These are phyloP conservation scores for Talaromyces amestolkiae DNA, from an alignment of 2,329 filamentous ascomycete species.

Conservation along the genomic window DNA sequence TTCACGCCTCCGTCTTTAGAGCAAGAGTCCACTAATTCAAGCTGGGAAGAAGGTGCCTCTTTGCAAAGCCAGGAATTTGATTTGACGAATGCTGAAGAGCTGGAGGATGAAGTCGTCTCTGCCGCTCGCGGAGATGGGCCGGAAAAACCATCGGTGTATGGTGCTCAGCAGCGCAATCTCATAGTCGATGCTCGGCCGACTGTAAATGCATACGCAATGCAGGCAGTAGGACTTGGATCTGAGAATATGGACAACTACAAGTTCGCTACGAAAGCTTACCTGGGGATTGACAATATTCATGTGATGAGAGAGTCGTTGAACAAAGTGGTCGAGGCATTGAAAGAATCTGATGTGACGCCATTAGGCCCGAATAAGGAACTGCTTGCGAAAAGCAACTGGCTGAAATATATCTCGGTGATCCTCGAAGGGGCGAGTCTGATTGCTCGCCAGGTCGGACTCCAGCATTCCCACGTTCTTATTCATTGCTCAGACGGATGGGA, in stretches of 20 bases:
- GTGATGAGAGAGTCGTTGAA: conserved; percentile 92
- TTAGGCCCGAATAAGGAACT: conserved; percentile 78
- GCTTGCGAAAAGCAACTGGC: conserved; percentile 80
- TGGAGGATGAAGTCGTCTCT: conserved; percentile 67
- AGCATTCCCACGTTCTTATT: conserved; percentile 91
- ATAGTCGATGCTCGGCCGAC: conserved; percentile 95
- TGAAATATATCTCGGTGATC: conserved; percentile 82
- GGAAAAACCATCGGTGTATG: conserved; percentile 70
- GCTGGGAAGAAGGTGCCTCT: conserved; percentile 50
- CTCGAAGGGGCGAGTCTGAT: conserved; percentile 83
- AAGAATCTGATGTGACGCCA: conserved; percentile 84
- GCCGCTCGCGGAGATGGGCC: conserved; percentile 57
- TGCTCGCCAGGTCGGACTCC: conserved; percentile 80
- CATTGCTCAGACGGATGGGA: conserved; percentile 99
- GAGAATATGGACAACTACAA: conserved; percentile 98
- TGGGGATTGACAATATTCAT: conserved; percentile 97
- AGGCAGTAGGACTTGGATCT: conserved; percentile 86
- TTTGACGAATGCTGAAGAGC: conserved; percentile 60
- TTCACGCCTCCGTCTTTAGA: conserved; percentile 41
- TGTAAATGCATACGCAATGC: conserved; percentile 92
- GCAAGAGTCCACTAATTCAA: conserved; percentile 46
- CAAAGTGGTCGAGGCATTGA: conserved; percentile 83
- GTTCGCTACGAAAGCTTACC: conserved; percentile 83
- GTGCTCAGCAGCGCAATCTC: conserved; percentile 86
- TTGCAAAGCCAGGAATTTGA: conserved; percentile 47